A percentile compares a stretch with the other conserved stretches of the same genome.
Conservation (phyloP, 441 rosid genomes). For the Mallotus repandus region DNA sequence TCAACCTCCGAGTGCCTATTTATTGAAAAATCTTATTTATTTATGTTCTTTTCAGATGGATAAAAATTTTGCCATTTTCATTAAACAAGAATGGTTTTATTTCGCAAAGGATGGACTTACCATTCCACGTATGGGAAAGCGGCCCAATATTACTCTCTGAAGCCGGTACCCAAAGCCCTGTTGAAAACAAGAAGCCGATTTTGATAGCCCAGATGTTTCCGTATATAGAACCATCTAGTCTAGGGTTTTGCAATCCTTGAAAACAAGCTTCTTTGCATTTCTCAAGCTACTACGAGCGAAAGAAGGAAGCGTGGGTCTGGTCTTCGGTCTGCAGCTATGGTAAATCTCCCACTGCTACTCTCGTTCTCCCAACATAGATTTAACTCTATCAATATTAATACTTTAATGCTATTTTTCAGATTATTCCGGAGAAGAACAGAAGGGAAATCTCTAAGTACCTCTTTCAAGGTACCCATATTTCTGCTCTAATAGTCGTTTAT, state of each 20-base stretch:
- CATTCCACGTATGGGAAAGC: too few species aligned
- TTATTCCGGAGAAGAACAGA: constrained; percentile 86
- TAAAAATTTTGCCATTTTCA: too few species aligned
- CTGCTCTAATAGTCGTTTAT: not conserved
- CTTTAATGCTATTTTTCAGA: constrained; percentile 35
- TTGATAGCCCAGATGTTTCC: constrained; percentile 10
- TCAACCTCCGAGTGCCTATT: too few species aligned
- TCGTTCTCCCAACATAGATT: not conserved
- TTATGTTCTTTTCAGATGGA: too few species aligned
- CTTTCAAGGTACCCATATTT: constrained; percentile 58
- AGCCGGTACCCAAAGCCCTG: not conserved
- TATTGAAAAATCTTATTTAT: too few species aligned
- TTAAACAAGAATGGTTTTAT: too few species aligned
- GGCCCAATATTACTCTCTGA: not conserved
- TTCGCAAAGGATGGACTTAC: too few species aligned
- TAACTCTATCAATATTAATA: not conserved
- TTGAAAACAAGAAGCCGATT: not conserved
- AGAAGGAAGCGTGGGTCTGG: constrained; percentile 1
- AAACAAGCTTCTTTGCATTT: not conserved
- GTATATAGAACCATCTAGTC: constrained; percentile 3
- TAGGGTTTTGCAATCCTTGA: constrained; percentile 31
- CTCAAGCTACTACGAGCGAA: constrained; percentile 5
- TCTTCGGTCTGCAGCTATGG: constrained; percentile 29
- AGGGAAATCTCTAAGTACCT: constrained; percentile 94
- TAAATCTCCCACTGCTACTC: not conserved